Evolutionary conservation across 805 yeast species (phyloP).

Genomic region (Yarrowia keelungensis): DNA sequence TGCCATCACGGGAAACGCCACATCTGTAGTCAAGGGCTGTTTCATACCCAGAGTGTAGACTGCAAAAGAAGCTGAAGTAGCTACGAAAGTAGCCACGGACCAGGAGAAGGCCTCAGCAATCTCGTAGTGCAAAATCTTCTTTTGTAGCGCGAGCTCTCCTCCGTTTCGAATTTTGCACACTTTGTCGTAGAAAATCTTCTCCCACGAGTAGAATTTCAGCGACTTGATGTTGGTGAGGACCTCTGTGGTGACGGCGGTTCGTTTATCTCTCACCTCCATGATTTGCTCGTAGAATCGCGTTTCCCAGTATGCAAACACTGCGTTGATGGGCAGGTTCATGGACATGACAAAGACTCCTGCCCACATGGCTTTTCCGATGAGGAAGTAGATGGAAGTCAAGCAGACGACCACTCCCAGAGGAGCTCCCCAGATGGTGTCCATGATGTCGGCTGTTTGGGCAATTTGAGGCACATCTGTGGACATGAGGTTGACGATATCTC

Average conservation of each 20-base stretch:
- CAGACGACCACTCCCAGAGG: constrained; percentile 87
- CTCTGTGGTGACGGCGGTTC: constrained; percentile 87
- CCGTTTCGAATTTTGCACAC: constrained; percentile 85
- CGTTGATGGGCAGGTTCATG: constrained; percentile 80
- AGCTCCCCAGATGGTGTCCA: constrained; percentile 88
- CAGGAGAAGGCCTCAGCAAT: constrained; percentile 78
- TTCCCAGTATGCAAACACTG: constrained; percentile 62
- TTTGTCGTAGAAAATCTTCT: constrained; percentile 76
- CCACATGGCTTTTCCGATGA: constrained; percentile 93
- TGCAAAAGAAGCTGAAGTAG: constrained; percentile 88
- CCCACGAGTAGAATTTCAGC: constrained; percentile 95
- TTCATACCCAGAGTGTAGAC: constrained; percentile 68
- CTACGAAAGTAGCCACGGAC: constrained; percentile 86
- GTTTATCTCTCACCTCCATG: constrained; percentile 87
- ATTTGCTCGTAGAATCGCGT: constrained; percentile 61
- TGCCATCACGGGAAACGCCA: constrained; percentile 72
- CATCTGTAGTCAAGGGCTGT: constrained; percentile 80
- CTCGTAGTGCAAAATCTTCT: constrained; percentile 65
- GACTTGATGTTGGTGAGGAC: constrained; percentile 89
- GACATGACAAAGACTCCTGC: constrained; percentile 81
- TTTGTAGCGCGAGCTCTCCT: constrained; percentile 78
- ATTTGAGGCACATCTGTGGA: constrained; percentile 90
- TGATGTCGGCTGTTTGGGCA: constrained; percentile 79
- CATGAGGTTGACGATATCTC: constrained; percentile 94
- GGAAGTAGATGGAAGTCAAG: constrained; percentile 69